Evolutionary conservation across 106 monocot genomes (phyloP), one percentile per base, ranked within the genome.

Genomic region (Alisma plantagoaquatica): DNA sequence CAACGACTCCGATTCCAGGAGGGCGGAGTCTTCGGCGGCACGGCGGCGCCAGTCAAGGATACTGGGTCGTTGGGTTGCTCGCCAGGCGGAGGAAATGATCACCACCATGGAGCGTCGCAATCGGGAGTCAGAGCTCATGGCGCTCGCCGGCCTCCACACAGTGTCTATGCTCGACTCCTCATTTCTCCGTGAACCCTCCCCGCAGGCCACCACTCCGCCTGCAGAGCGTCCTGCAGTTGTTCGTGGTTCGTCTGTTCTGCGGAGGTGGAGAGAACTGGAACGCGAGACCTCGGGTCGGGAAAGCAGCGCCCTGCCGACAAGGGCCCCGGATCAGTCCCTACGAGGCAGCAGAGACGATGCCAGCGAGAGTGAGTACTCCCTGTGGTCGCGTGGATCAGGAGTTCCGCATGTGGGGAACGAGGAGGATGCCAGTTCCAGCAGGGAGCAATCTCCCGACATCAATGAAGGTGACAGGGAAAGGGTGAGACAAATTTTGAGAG

Each of bases 121-220:
- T 54, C 67, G 83, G 7, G 83, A 89, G 70, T 67, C 70, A 3
- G 89, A 89, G 70, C 89, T 89, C 31, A 64, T 73, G 47, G 89
- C 73, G 17, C 79, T 83, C 32, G 79, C 79, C 3, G 68, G 79
- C 24, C 68, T 83, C 33, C 89, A 83, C 71, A 70, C 77, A 2
- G 78, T 82, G 10, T 78, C 81, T 18, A 82, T 74, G 81, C 74
- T 82, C 18, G 74, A 78, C 41, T 62, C 81, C 9, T 82, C 81
- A 29, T 81, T 87, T 46, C 67, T 77, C 29, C 67, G 27, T 31
- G 52, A 1, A 57, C 42, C n/a, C 53, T 27, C 25, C 25, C 27
- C 29, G 53, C 10, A n/a, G 53, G 3, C 42, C 65, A 23, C 9
- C 49, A 27, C 20, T 11, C 19, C 20, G 33, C 17, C 23, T 41